Percentiles rank a stretch among this genome's conserved stretches.
Conservation (phyloP, 2,329 filamentous ascomycete genomes). For the Calycina herbarum region DNA sequence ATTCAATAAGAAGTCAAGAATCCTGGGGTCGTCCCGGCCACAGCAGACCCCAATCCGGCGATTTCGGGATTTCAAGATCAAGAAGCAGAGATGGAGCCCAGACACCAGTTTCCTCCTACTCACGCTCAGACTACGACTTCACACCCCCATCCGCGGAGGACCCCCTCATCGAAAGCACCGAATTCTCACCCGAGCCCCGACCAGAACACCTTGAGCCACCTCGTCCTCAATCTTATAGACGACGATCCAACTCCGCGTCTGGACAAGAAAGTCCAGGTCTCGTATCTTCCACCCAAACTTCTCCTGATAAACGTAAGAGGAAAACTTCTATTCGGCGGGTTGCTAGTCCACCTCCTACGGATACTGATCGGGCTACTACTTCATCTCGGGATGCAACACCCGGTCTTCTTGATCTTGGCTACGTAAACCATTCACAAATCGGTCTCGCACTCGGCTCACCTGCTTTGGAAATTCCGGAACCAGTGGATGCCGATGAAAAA, state of each 20-base stretch:
- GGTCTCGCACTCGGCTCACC: constrained; percentile 9
- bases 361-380: neutral
- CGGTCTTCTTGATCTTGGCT: neutral
- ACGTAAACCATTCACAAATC: neutral
- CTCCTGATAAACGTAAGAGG: constrained; percentile 1
- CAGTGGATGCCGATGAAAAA: neutral
- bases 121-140: constrained; percentile 20
- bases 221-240: neutral
- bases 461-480: constrained; percentile 14
- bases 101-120: constrained; percentile 30
- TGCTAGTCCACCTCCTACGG: constrained; percentile 2
- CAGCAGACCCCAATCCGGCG: constrained; percentile 22
- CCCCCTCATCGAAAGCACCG: neutral
- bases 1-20: constrained; percentile 13
- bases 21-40: constrained; percentile 23
- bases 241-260: constrained; percentile 3
- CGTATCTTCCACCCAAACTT: neutral
- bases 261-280: neutral
- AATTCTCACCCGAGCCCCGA: neutral
- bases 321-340: neutral
- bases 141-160: constrained; percentile 15
- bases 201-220: constrained; percentile 14
- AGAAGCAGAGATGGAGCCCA: constrained; percentile 25
- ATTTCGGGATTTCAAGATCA: constrained; percentile 17
- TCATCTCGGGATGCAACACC: constrained; percentile 2